Evolutionary conservation across 192 early-diverging fungal species (phyloP), one percentile per base, ranked within the genome.

Genomic region (Backusella tuberculispora): DNA sequence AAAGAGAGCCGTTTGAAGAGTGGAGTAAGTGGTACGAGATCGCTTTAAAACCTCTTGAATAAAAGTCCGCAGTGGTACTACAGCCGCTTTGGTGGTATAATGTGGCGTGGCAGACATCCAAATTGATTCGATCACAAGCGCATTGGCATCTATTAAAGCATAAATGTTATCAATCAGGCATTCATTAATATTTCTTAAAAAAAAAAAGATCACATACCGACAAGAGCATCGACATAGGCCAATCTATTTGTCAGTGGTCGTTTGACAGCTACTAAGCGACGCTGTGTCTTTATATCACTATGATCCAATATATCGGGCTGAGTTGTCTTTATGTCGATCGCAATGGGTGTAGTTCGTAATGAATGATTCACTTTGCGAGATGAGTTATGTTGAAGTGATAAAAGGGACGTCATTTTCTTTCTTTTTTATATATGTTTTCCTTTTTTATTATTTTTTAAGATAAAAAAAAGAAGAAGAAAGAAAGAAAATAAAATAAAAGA

Each of bases 1-100:
- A 44, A 92, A 87, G 4, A 94, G 82, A 14, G 92, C 89, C 38
- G 91, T 89, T 75, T 94, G 92, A 70, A 94, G 84, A 8, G 91
- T 93, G 12, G 90, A 90, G 78, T 90, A 94, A 19, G 91, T 90
- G 17, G 89, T 89, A 41, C 87, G 79, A 14, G 91, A 92, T 65
- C 92, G 88, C 63, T 89, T 88, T 7, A 94, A 74, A 6, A 92
- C 87, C 74, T 93, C 89, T 72, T 90, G 87, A 72, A 94, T 88
- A 69, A 94, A 92, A 26, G 81, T 74, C 8, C 86, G 82, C 29
- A 92, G 75, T 42, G 91, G 89, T 34, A 85, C 70, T 19, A 81
- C 81, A 45, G 79, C 78, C 38, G 83, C 70, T 56, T 78, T 81
- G 34, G 80, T 80, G 44, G 72, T 42, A 63, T 72, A 83, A 63